Base-by-base conservation (phyloP, 257 asterid species). In the Nicotiana tabacum region DNA sequence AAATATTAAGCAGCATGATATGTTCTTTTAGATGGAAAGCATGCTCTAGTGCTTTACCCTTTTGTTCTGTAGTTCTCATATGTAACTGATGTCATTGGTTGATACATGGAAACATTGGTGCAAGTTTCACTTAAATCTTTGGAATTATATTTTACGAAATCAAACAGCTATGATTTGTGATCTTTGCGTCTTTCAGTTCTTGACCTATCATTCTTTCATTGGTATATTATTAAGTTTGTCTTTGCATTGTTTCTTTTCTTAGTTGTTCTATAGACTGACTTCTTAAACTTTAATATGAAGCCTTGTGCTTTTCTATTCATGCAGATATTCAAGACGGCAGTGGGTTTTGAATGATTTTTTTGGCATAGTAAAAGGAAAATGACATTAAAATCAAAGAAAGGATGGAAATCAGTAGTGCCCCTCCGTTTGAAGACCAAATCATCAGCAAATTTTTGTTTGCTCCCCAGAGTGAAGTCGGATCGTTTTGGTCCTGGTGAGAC, bases 321-420 rank as follows among this genome's bases (percentile, higher is more conserved):
- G 57, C 93, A 93, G 98, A 86, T 81, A 82, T 78, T 77, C 82
- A 81, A 77, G 87, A 89, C 69, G 89, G 82, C 10, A 12, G 72
- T 64, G 82, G 87, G 86, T 69, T 79, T 83, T 86, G 85, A 85
- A 80, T 84, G 87, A 88, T 78, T 84, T 80, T 76, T 61, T 81
- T 78, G 79, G 61, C 66, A 60, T 80, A 51, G 80, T 39, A 37
- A 68, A 78, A 89, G 85, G 90, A 89, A 82, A 82, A 94, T 96
- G 99, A 83, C 90, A 77, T 80, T 91, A 82, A 90, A 90, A 85
- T 82, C 93, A 51, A 96, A 87, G 91, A 91, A 91, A 85, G 90
- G 90, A 65, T 94, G 98, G 98, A 96, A 92, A 85, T 91, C 96
- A 43, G 83, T 87, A 62, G 87, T 90, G 76, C 97, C 98, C 8